These are phyloP conservation scores for Schizothecium vesticola DNA, from an alignment of 495 filamentous ascomycete species.

Conservation along the genomic window DNA sequence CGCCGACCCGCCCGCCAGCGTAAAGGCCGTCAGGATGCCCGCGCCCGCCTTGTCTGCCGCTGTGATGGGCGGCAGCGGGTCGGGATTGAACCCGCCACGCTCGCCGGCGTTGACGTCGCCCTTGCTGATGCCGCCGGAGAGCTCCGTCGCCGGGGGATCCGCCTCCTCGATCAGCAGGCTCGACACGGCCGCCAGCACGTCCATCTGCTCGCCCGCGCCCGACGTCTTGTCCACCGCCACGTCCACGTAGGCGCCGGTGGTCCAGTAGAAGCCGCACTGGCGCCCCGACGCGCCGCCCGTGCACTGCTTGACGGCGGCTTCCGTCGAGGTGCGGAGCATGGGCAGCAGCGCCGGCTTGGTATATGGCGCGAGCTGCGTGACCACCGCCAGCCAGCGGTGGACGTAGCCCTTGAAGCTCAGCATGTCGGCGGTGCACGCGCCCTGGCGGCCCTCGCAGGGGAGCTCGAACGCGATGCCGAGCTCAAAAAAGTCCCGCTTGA, in stretches of 20 bases:
- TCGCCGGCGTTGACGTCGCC: conserved; percentile 21
- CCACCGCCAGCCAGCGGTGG: conserved; percentile 70
- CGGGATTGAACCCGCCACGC: conserved; percentile 6
- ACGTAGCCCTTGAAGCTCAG: conserved; percentile 77
- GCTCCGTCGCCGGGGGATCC: conserved; percentile 21
- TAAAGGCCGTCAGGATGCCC: conserved; percentile 25
- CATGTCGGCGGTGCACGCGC: conserved; percentile 66
- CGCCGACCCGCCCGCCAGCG: conserved; percentile 15
- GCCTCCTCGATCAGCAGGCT: conserved; percentile 40
- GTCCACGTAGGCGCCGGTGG: conserved; percentile 52
- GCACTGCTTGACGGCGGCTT: conserved; percentile 63
- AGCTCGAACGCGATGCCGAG: conserved; percentile 59
- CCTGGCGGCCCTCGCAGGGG: conserved; percentile 57
- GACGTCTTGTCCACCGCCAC: conserved; percentile 57
- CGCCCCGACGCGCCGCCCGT: conserved; percentile 50
- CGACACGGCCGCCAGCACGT: conserved; percentile 58
- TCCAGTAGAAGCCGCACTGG: conserved; percentile 54
- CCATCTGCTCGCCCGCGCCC: conserved; percentile 65
- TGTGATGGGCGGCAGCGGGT: conserved; percentile 20
- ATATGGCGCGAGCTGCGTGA: conserved; percentile 65
- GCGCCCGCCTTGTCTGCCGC: conserved; percentile 25
- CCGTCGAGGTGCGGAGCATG: conserved; percentile 54
- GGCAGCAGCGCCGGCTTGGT: conserved; percentile 54
- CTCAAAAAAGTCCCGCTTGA: conserved; percentile 53
- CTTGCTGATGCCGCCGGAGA: conserved; percentile 22